Conservation (phyloP, 208 protist species). For the Angomonas desouzai region DNA sequence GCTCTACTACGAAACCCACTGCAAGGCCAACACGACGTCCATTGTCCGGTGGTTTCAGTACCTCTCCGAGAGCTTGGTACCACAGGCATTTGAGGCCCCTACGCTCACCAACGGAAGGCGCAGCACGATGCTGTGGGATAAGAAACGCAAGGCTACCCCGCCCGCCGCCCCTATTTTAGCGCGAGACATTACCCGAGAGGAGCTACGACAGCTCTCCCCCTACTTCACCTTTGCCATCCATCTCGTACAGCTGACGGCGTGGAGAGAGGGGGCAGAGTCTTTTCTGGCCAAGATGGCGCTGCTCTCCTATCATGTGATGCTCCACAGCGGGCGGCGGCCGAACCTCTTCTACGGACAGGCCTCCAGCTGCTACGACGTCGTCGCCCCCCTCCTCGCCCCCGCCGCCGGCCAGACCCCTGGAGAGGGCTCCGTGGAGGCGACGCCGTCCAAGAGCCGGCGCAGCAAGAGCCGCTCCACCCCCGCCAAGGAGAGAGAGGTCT, state of each 20-base stretch:
- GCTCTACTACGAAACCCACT: constrained; percentile 49
- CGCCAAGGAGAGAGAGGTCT: constrained; percentile 5
- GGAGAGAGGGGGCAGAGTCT: constrained; percentile 48
- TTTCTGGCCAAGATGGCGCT: constrained; percentile 58
- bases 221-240: constrained; percentile 78
- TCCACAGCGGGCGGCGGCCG: constrained; percentile 39
- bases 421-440: background rate
- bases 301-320: constrained; percentile 66
- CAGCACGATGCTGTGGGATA: constrained; percentile 35
- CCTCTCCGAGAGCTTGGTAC: constrained; percentile 50
- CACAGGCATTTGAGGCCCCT: constrained; percentile 67
- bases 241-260: constrained; percentile 58
- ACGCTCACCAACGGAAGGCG: constrained; percentile 41
- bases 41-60: constrained; percentile 64
- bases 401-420: constrained; percentile 24
- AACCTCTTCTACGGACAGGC: constrained; percentile 80
- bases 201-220: constrained; percentile 52
- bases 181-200: constrained; percentile 56
- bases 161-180: constrained; percentile 40
- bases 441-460: background rate
- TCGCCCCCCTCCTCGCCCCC: constrained; percentile 36
- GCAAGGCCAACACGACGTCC: constrained; percentile 45
- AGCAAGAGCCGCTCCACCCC: background rate
- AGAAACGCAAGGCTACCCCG: constrained; percentile 6
- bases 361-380: constrained; percentile 67